Base-by-base conservation (phyloP, 2,329 filamentous ascomycete genomes). In the Ceratocystis destructans region DNA sequence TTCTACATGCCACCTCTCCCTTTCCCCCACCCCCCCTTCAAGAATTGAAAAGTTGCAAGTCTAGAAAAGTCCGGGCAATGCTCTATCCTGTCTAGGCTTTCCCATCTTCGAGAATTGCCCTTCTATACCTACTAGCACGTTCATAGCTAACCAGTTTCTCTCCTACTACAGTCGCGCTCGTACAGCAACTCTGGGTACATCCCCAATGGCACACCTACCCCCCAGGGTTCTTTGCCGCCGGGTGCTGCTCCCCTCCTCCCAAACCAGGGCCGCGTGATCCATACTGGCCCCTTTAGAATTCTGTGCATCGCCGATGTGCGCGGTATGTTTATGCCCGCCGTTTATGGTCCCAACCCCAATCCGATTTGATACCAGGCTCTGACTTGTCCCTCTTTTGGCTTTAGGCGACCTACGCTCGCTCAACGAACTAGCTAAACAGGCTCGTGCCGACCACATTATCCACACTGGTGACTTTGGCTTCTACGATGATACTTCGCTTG, bases 391-490 rank as follows among this genome's bases (percentile, higher is more conserved):
- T 10, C 8, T 20, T 53, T 20, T 62, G 12, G 2, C 44, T 15
- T 46, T 4, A 99, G 94, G 94, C 77, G 96, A 97, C 76, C 81
- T 99, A 71, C 86, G 88, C 78, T 96, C 94, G 71, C 81, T 99
- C 73, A 99, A 99, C 79, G 92, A 97, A 69, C 87, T 99, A 69
- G 94, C 94, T 70, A 95, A 90, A 77, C 89, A 94, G 75, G 93
- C 94, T 69, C 89, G 89, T 75, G 94, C 94, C 72, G 91, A 96
- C 78, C 91, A 96, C 79, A 96, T 99, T 77, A 91, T 99, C 73
- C 94, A 99, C 78, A 99, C 94, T 22, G 94, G 94, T 76, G 94
- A 99, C 76, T 99, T 99, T 75, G 94, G 94, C 69, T 99, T 99
- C 79, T 99, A 99, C 79, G 94, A 99, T 76, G 89, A 96, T 72